Evolutionary conservation across 441 rosid species (phyloP).

Genomic region (Populus hybrid): DNA sequence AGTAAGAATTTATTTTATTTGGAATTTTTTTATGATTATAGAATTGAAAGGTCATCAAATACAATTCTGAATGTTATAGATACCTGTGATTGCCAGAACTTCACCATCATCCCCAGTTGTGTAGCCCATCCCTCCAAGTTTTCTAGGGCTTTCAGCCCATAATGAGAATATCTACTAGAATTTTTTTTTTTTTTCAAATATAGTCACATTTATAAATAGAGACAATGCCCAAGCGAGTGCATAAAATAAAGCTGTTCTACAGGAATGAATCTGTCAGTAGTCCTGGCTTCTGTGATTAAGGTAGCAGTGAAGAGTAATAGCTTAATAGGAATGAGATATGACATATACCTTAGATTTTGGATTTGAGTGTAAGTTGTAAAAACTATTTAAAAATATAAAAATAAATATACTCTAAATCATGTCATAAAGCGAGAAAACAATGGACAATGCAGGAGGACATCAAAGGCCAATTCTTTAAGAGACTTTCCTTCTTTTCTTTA

Average conservation of each 20-base stretch:
- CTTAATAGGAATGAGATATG: conserved; percentile 2
- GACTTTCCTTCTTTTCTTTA: conserved; percentile 31
- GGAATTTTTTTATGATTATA: no score
- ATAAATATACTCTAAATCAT: conserved; percentile 47
- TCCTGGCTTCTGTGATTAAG: no score
- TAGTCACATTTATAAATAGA: background rate
- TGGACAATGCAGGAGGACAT: conserved; percentile 77
- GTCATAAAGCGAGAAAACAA: conserved; percentile 82
- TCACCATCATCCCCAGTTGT: conserved; percentile 64
- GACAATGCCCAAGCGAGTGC: no score
- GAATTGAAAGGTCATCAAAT: no score
- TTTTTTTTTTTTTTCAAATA: background rate
- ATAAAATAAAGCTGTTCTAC: no score
- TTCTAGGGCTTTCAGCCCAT: conserved; percentile 83
- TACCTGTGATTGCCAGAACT: conserved; percentile 78
- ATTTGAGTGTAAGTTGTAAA: no score
- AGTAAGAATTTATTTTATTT: no score
- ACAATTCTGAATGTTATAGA: background rate
- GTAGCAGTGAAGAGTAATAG: no score
- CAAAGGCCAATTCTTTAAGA: conserved; percentile 75
- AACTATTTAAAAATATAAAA: no score
- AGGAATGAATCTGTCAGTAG: no score
- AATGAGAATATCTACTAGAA: conserved; percentile 63
- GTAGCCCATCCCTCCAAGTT: conserved; percentile 68
- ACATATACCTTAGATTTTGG: conserved; percentile 42